Percentiles rank a stretch among this genome's conserved stretches.
Evolutionary conservation across 2,329 filamentous ascomycete genomes (phyloP).

Genomic region (Colletotrichum caudatum): DNA sequence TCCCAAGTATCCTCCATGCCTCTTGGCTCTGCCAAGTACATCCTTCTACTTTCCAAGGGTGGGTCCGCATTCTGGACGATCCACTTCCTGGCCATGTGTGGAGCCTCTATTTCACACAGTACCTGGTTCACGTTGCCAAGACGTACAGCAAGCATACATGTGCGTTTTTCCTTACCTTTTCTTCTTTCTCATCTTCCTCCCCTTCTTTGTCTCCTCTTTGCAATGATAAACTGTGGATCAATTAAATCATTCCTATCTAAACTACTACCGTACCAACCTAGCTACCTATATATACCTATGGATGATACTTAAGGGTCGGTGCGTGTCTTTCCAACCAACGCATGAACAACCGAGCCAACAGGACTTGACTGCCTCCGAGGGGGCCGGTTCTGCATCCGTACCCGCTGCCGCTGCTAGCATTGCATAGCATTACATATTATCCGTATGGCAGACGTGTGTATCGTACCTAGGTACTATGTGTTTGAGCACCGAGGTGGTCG

Average conservation of each 20-base stretch:
- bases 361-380: neutral
- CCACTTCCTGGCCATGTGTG: neutral
- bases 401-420: neutral
- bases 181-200: neutral
- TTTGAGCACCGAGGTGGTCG: neutral
- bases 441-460: neutral
- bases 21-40: conserved; percentile 9
- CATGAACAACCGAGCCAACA: neutral
- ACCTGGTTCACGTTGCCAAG: neutral
- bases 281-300: too few relatives aligned
- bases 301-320: neutral
- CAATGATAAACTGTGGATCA: neutral
- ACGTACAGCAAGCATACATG: too few relatives aligned
- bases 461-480: too few relatives aligned
- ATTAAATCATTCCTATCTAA: neutral
- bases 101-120: neutral
- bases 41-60: conserved; percentile 10
- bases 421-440: neutral
- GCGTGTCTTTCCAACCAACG: neutral
- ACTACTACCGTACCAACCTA: too few relatives aligned
- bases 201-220: neutral
- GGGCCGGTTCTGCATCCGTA: neutral
- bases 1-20: conserved; percentile 11
- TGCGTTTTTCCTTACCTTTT: neutral
- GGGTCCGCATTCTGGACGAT: neutral